Conservation (phyloP, 2,329 filamentous ascomycete species). For the Alternaria gaisen region DNA sequence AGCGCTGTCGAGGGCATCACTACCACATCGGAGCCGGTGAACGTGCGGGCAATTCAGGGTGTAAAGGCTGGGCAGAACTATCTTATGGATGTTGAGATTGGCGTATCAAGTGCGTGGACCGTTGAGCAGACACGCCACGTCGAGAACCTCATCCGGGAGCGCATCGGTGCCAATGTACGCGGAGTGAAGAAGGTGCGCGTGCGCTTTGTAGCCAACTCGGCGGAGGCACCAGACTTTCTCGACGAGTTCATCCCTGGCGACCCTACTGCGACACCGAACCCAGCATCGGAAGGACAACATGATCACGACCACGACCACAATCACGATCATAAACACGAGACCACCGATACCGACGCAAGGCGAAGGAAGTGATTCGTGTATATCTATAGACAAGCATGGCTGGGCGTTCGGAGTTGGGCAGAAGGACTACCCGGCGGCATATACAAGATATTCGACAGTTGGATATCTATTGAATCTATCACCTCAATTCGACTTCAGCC, state of each 20-base stretch:
- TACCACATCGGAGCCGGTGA: constrained; percentile 65
- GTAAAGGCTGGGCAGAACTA: constrained; percentile 98
- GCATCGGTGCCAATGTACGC: constrained; percentile 78
- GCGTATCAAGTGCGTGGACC: constrained; percentile 79
- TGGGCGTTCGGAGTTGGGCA: constrained; percentile 36
- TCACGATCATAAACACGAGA: constrained; percentile 35
- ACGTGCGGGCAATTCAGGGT: constrained; percentile 82
- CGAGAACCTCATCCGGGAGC: constrained; percentile 76
- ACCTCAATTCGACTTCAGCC: not conserved
- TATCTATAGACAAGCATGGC: constrained; percentile 28
- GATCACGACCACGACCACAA: constrained; percentile 38
- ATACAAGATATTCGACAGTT: constrained; percentile 12
- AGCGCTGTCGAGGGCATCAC: constrained; percentile 52
- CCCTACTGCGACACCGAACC: constrained; percentile 38
- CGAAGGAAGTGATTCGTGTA: constrained; percentile 36
- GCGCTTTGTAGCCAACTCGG: constrained; percentile 78
- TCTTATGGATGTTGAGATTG: constrained; percentile 87
- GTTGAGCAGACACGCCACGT: constrained; percentile 74
- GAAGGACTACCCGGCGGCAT: constrained; percentile 29
- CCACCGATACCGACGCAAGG: constrained; percentile 26
- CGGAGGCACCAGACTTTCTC: constrained; percentile 65
- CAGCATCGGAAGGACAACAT: constrained; percentile 44
- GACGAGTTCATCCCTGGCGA: constrained; percentile 69
- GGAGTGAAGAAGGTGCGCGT: constrained; percentile 86
- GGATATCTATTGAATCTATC: constrained; percentile 7